Base-by-base conservation (phyloP, 2,329 filamentous ascomycete genomes). In the Penicillium brevicompactum region DNA sequence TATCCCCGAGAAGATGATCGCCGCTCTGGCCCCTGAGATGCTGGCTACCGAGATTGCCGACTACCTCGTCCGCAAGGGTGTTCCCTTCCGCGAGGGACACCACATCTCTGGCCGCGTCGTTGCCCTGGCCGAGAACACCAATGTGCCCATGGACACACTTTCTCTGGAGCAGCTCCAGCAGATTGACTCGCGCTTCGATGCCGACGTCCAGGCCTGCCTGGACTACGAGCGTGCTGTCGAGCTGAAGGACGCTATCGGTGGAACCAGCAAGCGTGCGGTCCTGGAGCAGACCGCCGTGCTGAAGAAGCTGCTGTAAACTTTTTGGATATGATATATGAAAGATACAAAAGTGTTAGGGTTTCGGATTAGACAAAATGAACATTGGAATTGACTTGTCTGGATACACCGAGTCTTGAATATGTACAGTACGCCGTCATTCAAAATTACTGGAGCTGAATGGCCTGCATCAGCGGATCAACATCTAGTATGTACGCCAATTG, bases 201-300 rank as follows among this genome's bases (percentile, higher is more conserved):
- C 86, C 55, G 90, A 94, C 70, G 84, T 95, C 40, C 74, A 83
- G 45, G 78, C 84, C 46, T 84, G 84, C 24, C 89, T 96, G 69
- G 84, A 95, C 75, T 96, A 94, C 68, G 87, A 95, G 76, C 84
- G 84, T 60, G 90, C 87, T 57, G 90, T 96, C 6, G 91, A 96
- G 81, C 82, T 88, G 78, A 85, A 88, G 68, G 83, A 85, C 41
- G 87, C 90, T 2, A 86, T 86, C 63, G 92, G 91, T 22, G 90
- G 91, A 27, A 94, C 90, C 22, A 92, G 89, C 77, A 86, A 83
- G 76, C 82, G 82, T 11, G 82, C 84, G 22, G 87, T 92, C 31
- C 64, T 87, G 31, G 80, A 83, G 67, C 90, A 91, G 77, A 90
- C 91, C 60, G 81, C 86, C 48, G 82, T 82, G 60, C 68, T 91